A percentile compares a stretch with the other conserved stretches of the same genome.
Conservation (phyloP, 2,329 filamentous ascomycete genomes). For the Mycosphaerelloides madeirae region DNA sequence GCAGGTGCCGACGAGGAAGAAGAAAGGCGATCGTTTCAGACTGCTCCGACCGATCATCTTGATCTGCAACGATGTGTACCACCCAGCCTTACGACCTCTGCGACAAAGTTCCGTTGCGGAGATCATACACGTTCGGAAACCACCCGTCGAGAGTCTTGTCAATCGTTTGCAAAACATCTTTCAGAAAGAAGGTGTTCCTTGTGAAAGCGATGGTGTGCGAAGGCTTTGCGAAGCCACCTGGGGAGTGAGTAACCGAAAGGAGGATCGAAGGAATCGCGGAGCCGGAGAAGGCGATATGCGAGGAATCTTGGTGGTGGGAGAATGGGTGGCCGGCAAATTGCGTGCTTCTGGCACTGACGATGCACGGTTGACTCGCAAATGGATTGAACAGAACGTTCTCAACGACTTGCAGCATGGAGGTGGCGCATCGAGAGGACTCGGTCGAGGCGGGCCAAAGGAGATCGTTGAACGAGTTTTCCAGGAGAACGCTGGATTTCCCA, state of each 20-base stretch:
- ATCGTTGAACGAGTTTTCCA: slow-evolving; percentile 74
- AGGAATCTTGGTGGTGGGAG: slow-evolving; percentile 78
- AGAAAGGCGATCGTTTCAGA: slow-evolving; percentile 79
- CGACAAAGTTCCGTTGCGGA: slow-evolving; percentile 83
- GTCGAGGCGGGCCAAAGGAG: slow-evolving; percentile 67
- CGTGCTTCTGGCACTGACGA: slow-evolving; percentile 40
- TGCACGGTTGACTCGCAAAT: slow-evolving; percentile 62
- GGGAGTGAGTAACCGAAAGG: slow-evolving; percentile 70
- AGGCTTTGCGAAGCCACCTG: slow-evolving; percentile 78
- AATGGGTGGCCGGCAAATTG: slow-evolving; percentile 76
- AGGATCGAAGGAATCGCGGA: slow-evolving; percentile 50
- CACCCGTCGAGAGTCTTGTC: slow-evolving; percentile 79
- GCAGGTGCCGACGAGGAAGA: slow-evolving; percentile 47
- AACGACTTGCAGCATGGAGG: slow-evolving; percentile 65
- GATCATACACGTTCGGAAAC: slow-evolving; percentile 85
- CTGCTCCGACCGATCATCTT: slow-evolving; percentile 84
- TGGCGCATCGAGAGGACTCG: slow-evolving; percentile 65
- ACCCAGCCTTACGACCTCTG: slow-evolving; percentile 77
- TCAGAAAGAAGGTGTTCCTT: slow-evolving; percentile 79
- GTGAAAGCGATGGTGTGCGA: slow-evolving; percentile 82
- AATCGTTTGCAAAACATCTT: slow-evolving; percentile 77
- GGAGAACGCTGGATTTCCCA: slow-evolving; percentile 72
- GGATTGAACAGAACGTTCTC: slow-evolving; percentile 69
- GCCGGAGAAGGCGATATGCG: slow-evolving; percentile 71
- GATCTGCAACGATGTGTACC: slow-evolving; percentile 97